Conservation (phyloP, 163 green algal genomes). For the Chlorella variabilis region DNA sequence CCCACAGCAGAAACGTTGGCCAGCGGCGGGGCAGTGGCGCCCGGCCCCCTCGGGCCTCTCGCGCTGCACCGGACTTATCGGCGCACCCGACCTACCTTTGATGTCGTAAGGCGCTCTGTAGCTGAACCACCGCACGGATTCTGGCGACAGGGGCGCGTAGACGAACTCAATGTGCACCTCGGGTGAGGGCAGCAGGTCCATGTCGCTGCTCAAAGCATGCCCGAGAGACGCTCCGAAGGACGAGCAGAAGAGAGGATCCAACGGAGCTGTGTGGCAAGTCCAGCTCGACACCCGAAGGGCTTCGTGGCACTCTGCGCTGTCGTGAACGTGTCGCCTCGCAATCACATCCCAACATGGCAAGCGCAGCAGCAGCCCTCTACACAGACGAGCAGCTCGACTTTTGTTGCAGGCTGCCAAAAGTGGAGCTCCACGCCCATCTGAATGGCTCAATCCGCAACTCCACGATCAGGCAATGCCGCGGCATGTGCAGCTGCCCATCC, state of each 20-base stretch:
- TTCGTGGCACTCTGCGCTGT: no score
- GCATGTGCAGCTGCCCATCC: neutral
- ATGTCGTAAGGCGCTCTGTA: constrained; percentile 41
- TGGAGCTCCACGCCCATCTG: constrained; percentile 89
- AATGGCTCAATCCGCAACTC: constrained; percentile 74
- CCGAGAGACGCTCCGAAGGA: neutral
- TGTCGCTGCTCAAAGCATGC: no score
- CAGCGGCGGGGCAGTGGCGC: no score
- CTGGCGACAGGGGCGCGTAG: constrained; percentile 20
- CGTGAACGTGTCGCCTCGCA: no score
- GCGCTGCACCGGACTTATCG: no score
- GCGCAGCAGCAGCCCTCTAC: no score
- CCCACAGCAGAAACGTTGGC: no score
- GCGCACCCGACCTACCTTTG: no score
- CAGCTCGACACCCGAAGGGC: no score
- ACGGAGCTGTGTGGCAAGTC: no score
- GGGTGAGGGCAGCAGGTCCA: neutral
- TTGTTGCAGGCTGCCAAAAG: constrained; percentile 74
- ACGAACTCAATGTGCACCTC: constrained; percentile 22
- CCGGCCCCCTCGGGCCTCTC: no score
- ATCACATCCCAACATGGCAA: no score
- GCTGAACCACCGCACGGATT: constrained; percentile 53
- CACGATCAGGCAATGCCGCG: constrained; percentile 58
- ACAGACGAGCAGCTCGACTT: constrained; percentile 50
- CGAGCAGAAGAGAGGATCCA: neutral